Evolutionary conservation across 139 green algal genomes (phyloP), one percentile per base, ranked within the genome.

Genomic region (Asterochloris erici): DNA sequence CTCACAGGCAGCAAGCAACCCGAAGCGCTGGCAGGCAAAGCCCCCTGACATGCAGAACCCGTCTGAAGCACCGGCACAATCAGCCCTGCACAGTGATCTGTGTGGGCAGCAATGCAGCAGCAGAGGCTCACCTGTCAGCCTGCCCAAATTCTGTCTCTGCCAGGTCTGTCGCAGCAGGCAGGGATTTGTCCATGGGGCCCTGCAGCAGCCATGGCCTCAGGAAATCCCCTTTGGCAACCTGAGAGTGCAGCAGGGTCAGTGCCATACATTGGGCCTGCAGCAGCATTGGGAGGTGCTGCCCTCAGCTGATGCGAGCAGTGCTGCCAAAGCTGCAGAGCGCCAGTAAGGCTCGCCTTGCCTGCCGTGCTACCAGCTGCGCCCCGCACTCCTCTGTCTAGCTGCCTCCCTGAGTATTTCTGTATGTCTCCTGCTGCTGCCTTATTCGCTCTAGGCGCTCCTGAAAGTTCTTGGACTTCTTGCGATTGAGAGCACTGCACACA

Each of bases 401-500:
- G 61, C 13, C 75, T 69, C 21, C 29, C 47, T 68, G 19, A 9
- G 71, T 38, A 19, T 60, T 2, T 16, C n/a, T 77, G 24, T 29
- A 21, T 77, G 24, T 77, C n/a, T 38, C 71, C 71, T 60, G 71
- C 24, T 38, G 71, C 24, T 38, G n/a, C n/a, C n/a, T 29, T 38
- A 38, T 80, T 21, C 63, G 63, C 63, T 70, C 28, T 1, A 82
- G 38, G 16, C 78, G 68, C 47, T 74, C 82, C 23, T 77, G 29
- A 14, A 74, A 73, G 0, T 38, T 21, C 15, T 77, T 81, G 60
- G 82, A 63, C 47, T 85, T 85, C n/a, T 77, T 24, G 16, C 24
- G 27, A 28, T 85, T 85, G 24, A 81, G 29, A n/a, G 82, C 74
- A 19, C 82, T 85, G 82, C 47, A 63, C 63, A 76, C 70, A 26